Evolutionary conservation across 768 basidiomycete species (phyloP).

Genomic region (Hebeloma cylindrosporum): DNA sequence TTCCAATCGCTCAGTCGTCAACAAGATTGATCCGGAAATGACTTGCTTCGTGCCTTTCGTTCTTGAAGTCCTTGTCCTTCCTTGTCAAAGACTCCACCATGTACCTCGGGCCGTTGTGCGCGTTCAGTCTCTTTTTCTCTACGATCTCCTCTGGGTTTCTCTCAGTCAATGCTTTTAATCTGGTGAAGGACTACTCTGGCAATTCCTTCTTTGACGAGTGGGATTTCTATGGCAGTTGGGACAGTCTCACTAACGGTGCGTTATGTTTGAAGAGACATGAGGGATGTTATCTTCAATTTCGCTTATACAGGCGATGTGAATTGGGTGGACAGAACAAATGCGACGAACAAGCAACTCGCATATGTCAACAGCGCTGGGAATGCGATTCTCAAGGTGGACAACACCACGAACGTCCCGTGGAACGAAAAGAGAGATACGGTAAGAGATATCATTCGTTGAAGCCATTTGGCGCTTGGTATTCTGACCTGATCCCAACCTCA

Average conservation of each 20-base stretch:
- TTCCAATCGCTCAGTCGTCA: too few relatives aligned
- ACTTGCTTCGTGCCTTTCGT: too few relatives aligned
- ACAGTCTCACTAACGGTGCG: conserved; percentile 44
- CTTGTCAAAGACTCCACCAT: too few relatives aligned
- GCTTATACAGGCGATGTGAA: conserved; percentile 48
- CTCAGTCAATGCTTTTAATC: conserved; percentile 9
- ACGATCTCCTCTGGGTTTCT: conserved; percentile 1
- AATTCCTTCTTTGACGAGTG: conserved; percentile 24
- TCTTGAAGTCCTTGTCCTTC: too few relatives aligned
- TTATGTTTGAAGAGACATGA: too few relatives aligned
- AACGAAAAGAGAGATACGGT: conserved; percentile 58
- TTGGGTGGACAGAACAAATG: conserved; percentile 47
- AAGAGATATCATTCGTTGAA: conserved; percentile 7
- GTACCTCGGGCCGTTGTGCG: too few relatives aligned
- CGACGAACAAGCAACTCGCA: conserved; percentile 39
- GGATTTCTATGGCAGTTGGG: conserved; percentile 38
- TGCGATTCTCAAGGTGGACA: conserved; percentile 74
- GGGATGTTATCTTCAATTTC: too few relatives aligned
- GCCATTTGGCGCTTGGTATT: neutral
- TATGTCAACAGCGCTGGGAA: conserved; percentile 57
- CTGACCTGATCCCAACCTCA: neutral
- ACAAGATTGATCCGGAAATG: too few relatives aligned
- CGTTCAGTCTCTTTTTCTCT: too few relatives aligned
- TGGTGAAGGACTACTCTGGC: conserved; percentile 25
- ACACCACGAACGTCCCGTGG: conserved; percentile 52